A percentile compares a stretch with the other conserved stretches of the same genome.
Evolutionary conservation across 2,329 filamentous ascomycete species (phyloP).

Genomic region (Chaetomiaceae sp.): DNA sequence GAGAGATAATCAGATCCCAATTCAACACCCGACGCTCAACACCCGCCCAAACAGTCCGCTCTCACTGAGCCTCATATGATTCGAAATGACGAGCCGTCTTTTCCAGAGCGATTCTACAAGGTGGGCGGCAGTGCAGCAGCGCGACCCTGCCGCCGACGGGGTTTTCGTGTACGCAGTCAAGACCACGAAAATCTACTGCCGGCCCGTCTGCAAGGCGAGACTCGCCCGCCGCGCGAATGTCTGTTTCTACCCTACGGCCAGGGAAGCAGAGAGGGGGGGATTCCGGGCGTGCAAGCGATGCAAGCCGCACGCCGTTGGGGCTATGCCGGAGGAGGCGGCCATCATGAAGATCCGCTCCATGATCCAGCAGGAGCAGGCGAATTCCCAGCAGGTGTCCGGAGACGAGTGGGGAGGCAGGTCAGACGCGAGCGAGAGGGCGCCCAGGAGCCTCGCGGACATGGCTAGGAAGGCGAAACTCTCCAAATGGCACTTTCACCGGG

Average conservation of each 20-base stretch:
- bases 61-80: too few species aligned
- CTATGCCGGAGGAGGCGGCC: too few species aligned
- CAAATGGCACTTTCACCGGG: background rate
- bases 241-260: background rate
- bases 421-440: background rate
- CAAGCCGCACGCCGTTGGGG: too few species aligned
- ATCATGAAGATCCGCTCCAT: too few species aligned
- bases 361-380: too few species aligned
- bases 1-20: too few species aligned
- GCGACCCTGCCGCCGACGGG: background rate
- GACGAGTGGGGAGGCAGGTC: too few species aligned
- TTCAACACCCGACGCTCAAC: too few species aligned
- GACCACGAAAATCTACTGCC: constrained; percentile 4
- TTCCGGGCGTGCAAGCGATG: constrained; percentile 6
- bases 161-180: constrained; percentile 3
- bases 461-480: background rate
- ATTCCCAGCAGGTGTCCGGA: too few species aligned
- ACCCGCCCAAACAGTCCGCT: too few species aligned
- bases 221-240: constrained; percentile 3
- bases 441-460: background rate
- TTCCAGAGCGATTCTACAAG: too few species aligned
- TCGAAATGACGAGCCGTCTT: too few species aligned
- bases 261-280: background rate
- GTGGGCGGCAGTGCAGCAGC: background rate
- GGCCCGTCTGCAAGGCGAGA: background rate